Evolutionary conservation across 2,329 filamentous ascomycete genomes (phyloP), one percentile per base, ranked within the genome.

Genomic region (Graphiopsis chlorocephala): DNA sequence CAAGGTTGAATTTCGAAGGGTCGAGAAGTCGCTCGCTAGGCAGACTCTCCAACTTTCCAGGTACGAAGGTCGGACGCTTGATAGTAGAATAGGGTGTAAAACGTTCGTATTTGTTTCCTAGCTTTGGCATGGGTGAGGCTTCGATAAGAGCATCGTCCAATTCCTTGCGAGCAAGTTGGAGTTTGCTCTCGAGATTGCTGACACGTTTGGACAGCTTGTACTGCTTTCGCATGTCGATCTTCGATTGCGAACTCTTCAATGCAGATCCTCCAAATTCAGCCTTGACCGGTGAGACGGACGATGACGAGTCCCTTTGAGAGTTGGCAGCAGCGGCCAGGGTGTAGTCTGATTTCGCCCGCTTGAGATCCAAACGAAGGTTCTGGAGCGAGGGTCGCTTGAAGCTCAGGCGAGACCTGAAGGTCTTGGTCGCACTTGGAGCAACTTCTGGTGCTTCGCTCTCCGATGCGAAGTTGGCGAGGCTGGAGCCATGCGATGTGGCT

Each of bases 151-250:
- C 78, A 5, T 82, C 76, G 33, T 80, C 77, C 26, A 88, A 79
- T 73, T 88, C 83, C 57, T 79, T 80, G 35, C 84, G 80, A 10
- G 85, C 85, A 38, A 80, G 79, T 17, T 84, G 78, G 31, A 88
- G 79, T 71, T 88, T 87, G 14, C 78, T 73, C 69, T 89, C 86
- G 14, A 88, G 79, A 68, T 88, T 82, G 68, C 84, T 87, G 31
- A 88, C 85, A 61, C 84, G 81, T 75, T 86, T 87, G 47, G 81
- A 77, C 33, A 88, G 76, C 67, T 85, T 86, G 65, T 82, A 78
- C 69, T 88, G 84, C 69, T 82, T 83, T 58, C 82, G 78, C 6
- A 88, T 75, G 61, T 88, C 86, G 68, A 82, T 84, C 70, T 83
- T 84, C 2, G 84, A 86, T 2, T 80, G 80, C 26, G 82, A 79